phyloP scores from a whole-genome alignment of 2,329 filamentous ascomycete species.

The Ophiostoma ulmi region DNA sequence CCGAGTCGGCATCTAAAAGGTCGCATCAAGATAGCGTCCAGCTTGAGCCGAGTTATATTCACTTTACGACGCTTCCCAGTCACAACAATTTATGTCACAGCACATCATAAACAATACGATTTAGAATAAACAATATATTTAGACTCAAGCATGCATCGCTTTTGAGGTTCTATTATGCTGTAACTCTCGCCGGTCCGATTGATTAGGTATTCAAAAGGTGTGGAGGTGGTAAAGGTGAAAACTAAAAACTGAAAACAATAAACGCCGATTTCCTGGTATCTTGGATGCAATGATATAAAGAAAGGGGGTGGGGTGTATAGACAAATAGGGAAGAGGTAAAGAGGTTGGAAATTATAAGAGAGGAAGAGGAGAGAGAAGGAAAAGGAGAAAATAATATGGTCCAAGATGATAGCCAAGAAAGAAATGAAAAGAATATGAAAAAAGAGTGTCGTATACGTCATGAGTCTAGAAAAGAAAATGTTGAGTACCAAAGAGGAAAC shows the following conservation, averaged over 20 bases:
- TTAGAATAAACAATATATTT: background rate
- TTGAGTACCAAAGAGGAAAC: background rate
- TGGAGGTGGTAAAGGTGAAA: background rate
- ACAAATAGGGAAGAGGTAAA: constrained; percentile 26
- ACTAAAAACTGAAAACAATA: constrained; percentile 16
- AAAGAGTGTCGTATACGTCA: constrained; percentile 5
- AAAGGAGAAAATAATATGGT: constrained; percentile 4
- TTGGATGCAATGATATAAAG: constrained; percentile 36
- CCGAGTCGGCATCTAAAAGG: too few species aligned
- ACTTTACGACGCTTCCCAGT: too few species aligned
- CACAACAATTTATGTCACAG: too few species aligned
- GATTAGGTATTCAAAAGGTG: background rate
- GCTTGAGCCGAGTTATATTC: too few species aligned
- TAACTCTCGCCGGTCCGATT: background rate
- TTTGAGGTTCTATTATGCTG: constrained; percentile 11
- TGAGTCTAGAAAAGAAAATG: background rate
- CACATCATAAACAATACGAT: background rate
- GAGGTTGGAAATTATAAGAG: constrained; percentile 3
- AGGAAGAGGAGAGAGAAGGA: constrained; percentile 9
- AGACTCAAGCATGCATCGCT: constrained; percentile 10
- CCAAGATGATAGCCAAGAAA: constrained; percentile 12
- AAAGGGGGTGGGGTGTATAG: constrained; percentile 20
- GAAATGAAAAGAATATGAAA: background rate
- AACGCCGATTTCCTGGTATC: constrained; percentile 45
- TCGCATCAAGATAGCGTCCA: too few species aligned